phyloP scores from a whole-genome alignment of 768 basidiomycete genomes.

The Phlebiopsis flavidoalba region DNA sequence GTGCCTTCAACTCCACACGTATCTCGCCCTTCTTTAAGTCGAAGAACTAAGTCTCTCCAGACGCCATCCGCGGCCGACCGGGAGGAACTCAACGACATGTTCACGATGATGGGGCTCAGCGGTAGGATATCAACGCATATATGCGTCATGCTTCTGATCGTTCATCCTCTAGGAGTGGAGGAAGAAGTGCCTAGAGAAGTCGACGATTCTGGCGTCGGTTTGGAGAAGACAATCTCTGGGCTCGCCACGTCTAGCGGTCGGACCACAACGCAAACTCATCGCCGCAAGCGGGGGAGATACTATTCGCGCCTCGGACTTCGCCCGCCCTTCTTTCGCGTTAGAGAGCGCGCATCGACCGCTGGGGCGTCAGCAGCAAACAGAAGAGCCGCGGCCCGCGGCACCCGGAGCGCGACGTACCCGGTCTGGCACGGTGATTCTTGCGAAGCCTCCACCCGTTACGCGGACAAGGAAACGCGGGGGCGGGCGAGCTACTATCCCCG shows the following conservation, averaged over 20 bases:
- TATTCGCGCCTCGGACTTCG: slow-evolving; percentile 45
- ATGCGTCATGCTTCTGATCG: not conserved
- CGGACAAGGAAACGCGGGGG: slow-evolving; percentile 7
- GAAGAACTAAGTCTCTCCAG: not conserved
- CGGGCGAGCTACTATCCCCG: slow-evolving; percentile 18
- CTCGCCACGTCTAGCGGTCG: not conserved
- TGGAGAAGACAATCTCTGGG: not conserved
- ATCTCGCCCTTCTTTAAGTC: not conserved
- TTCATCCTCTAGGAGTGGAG: slow-evolving; percentile 11
- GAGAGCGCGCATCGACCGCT: not conserved
- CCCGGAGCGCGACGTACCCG: slow-evolving; percentile 36
- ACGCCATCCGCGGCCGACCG: slow-evolving; percentile 2
- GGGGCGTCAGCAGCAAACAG: not conserved
- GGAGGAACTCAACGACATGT: slow-evolving; percentile 19
- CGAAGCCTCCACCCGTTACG: slow-evolving; percentile 1
- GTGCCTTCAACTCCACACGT: not conserved
- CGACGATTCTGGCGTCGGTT: slow-evolving; percentile 13
- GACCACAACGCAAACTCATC: slow-evolving; percentile 8
- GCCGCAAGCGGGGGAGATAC: slow-evolving; percentile 44
- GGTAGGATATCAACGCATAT: slow-evolving; percentile 15
- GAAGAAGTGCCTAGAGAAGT: not conserved
- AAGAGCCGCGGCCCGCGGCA: not conserved
- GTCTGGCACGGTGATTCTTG: slow-evolving; percentile 40
- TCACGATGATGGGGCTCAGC: slow-evolving; percentile 17
- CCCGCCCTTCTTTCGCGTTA: slow-evolving; percentile 11